Percentiles rank a stretch among this genome's conserved stretches.
These are phyloP conservation scores for Myxozyma monticola DNA, from an alignment of 805 yeast species.

Conservation along the genomic window DNA sequence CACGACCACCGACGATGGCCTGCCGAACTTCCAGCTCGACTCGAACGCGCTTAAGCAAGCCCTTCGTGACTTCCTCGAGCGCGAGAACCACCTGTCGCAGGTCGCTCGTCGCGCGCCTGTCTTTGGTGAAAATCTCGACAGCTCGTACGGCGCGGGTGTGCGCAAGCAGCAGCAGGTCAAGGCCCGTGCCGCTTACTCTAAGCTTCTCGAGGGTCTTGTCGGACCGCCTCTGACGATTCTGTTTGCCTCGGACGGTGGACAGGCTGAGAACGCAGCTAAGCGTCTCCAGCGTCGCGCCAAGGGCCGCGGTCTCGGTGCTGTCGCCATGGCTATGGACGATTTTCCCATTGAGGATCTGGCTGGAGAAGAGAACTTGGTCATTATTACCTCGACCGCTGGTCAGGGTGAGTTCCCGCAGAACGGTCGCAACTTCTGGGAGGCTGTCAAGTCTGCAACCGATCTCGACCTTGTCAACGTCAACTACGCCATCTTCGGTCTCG, in stretches of 20 bases:
- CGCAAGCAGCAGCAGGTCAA: conserved; percentile 59
- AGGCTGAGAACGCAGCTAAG: conserved; percentile 78
- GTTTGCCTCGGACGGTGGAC: conserved; percentile 91
- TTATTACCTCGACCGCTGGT: conserved; percentile 75
- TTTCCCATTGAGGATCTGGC: conserved; percentile 70
- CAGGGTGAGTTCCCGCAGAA: conserved; percentile 87
- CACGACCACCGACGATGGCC: conserved; percentile 45
- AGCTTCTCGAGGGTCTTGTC: conserved; percentile 77
- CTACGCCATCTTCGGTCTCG: conserved; percentile 70
- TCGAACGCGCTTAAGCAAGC: conserved; percentile 78
- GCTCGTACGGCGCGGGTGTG: conserved; percentile 61
- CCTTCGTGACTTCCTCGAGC: conserved; percentile 75
- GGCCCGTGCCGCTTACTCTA: conserved; percentile 75
- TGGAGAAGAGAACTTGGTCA: conserved; percentile 65
- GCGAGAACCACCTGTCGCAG: conserved; percentile 83
- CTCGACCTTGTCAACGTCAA: conserved; percentile 61
- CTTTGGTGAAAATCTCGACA: conserved; percentile 69
- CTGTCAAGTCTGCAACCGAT: conserved; percentile 58
- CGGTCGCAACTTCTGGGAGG: conserved; percentile 77
- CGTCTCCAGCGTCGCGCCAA: conserved; percentile 75
- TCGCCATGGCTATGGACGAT: conserved; percentile 70
- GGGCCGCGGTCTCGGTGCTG: conserved; percentile 72
- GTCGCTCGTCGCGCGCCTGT: conserved; percentile 70
- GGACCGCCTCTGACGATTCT: conserved; percentile 90
- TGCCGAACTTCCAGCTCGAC: conserved; percentile 72